Evolutionary conservation across 2,329 filamentous ascomycete species (phyloP).

Genomic region (Penicillium sp.): DNA sequence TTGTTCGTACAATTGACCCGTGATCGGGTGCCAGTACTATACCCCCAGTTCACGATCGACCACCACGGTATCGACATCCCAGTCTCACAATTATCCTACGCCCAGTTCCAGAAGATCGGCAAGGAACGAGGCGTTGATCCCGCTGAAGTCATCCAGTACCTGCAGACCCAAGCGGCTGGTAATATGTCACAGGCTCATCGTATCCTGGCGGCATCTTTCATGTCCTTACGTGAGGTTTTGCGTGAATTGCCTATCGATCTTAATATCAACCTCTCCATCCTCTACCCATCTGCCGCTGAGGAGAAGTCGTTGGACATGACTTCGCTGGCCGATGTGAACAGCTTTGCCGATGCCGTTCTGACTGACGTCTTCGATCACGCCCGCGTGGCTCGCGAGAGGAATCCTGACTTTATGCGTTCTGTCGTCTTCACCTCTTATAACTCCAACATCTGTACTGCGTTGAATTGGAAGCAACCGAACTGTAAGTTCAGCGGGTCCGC

Average conservation of each 20-base stretch:
- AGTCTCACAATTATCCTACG: conserved; percentile 75
- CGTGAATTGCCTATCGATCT: conserved; percentile 74
- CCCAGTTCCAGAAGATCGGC: conserved; percentile 54
- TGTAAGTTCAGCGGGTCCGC: conserved; percentile 63
- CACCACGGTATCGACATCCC: conserved; percentile 80
- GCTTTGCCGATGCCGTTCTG: conserved; percentile 81
- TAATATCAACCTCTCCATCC: conserved; percentile 87
- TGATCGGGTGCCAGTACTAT: conserved; percentile 84
- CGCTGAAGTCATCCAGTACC: conserved; percentile 32
- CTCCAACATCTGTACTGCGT: conserved; percentile 81
- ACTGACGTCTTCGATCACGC: conserved; percentile 91
- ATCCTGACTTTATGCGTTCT: conserved; percentile 76
- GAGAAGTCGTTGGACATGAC: conserved; percentile 72
- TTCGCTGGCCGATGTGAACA: conserved; percentile 80
- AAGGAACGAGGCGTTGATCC: conserved; percentile 41
- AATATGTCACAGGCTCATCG: conserved; percentile 70
- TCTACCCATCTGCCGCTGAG: conserved; percentile 79
- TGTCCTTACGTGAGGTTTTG: conserved; percentile 79
- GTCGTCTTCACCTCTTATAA: conserved; percentile 96
- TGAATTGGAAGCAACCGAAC: conserved; percentile 99
- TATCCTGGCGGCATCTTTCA: conserved; percentile 73
- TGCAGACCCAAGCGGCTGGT: conserved; percentile 37
- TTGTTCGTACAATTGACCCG: conserved; percentile 90
- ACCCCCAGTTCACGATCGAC: conserved; percentile 79
- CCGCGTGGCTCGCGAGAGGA: conserved; percentile 65